A percentile compares a stretch with the other conserved stretches of the same genome.
Conservation (phyloP, 1,284 basidiomycete genomes). For the Microbotryomycetes sp. region DNA sequence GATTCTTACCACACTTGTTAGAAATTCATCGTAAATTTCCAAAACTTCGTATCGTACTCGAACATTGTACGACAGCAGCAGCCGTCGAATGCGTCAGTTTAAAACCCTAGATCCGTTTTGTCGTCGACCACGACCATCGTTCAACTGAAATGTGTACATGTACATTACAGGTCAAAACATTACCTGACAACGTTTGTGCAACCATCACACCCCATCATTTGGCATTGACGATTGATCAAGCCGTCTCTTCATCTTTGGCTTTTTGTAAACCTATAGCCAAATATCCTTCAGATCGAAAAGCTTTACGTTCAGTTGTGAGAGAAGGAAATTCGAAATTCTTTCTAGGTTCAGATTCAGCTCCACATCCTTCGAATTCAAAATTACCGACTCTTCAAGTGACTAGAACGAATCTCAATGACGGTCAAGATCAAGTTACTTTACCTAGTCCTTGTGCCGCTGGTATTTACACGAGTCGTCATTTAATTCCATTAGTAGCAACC, state of each 20-base stretch:
- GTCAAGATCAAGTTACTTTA: conserved; percentile 23
- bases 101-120: conserved; percentile 1
- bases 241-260: conserved; percentile 92
- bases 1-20: conserved; percentile 81
- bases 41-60: conserved; percentile 88
- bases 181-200: conserved; percentile 85
- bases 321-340: conserved; percentile 91
- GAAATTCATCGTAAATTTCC: conserved; percentile 82
- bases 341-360: conserved; percentile 94
- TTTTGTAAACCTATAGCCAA: conserved; percentile 99
- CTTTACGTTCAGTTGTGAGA: conserved; percentile 71
- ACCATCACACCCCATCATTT: conserved; percentile 98
- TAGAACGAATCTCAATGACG: background rate
- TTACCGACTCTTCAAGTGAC: conserved; percentile 55
- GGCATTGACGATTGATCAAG: conserved; percentile 88
- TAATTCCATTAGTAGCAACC: conserved; percentile 79
- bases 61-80: conserved; percentile 95
- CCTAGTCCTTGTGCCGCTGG: conserved; percentile 76
- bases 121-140: background rate
- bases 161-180: conserved; percentile 56
- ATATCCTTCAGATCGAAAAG: conserved; percentile 81
- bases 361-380: conserved; percentile 79
- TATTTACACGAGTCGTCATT: conserved; percentile 82
- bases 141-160: background rate
- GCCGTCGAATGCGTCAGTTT: conserved; percentile 69